Conservation (phyloP, 306 rosid species). For the Quercus suber region DNA sequence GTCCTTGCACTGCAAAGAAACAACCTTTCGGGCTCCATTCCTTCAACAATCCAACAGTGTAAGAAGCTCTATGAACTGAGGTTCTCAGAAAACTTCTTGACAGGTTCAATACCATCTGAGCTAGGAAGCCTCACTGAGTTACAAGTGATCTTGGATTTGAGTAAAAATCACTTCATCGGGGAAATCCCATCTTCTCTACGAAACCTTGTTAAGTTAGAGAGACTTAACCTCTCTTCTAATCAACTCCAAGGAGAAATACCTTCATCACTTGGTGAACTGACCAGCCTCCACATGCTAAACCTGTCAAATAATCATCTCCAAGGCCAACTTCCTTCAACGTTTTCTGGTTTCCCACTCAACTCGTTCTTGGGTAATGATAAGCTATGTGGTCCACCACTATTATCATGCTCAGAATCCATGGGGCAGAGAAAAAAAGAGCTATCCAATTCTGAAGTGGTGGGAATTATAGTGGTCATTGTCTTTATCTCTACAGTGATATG, state of each 20-base stretch:
- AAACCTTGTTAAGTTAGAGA: constrained; percentile 74
- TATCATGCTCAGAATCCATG: constrained; percentile 45
- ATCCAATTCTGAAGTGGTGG: constrained; percentile 56
- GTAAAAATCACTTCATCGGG: constrained; percentile 60
- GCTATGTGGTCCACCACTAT: constrained; percentile 72
- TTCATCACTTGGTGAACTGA: constrained; percentile 60
- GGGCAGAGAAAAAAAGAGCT: constrained; percentile 36
- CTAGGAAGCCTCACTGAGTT: constrained; percentile 69
- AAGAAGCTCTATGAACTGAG: constrained; percentile 74
- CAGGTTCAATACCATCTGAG: constrained; percentile 60
- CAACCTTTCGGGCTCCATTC: constrained; percentile 66
- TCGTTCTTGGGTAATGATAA: constrained; percentile 64
- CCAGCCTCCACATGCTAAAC: constrained; percentile 79
- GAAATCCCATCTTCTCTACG: constrained; percentile 76
- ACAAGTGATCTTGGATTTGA: constrained; percentile 81
- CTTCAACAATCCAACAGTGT: constrained; percentile 62
- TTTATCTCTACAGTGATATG: constrained; percentile 73
- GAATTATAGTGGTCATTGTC: constrained; percentile 72
- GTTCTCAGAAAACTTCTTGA: constrained; percentile 68
- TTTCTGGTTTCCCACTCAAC: constrained; percentile 65
- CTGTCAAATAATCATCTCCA: constrained; percentile 70
- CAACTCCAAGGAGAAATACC: constrained; percentile 68
- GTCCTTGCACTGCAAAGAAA: constrained; percentile 73
- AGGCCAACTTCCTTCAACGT: constrained; percentile 68
- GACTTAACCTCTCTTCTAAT: constrained; percentile 76